phyloP scores from a whole-genome alignment of 768 basidiomycete species.

The Cyclocybe aegerita region DNA sequence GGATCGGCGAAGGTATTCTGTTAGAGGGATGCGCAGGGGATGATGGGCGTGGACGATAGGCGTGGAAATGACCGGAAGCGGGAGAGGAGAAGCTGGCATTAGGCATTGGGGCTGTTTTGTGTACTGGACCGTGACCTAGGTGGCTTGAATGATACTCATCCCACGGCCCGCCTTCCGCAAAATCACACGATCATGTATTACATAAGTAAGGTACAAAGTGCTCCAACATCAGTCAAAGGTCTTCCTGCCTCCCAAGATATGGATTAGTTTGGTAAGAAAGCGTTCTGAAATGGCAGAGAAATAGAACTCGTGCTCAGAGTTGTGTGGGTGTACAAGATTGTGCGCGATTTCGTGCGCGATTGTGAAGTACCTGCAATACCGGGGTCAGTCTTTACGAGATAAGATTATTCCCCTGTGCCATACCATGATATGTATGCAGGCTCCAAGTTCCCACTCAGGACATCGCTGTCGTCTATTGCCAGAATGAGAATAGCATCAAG shows the following conservation, averaged over 20 bases:
- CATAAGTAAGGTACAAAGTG: background rate
- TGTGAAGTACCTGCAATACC: conserved; percentile 73
- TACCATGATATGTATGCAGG: conserved; percentile 84
- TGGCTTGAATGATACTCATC: too few species aligned
- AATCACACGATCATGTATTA: background rate
- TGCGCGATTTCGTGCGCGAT: conserved; percentile 94
- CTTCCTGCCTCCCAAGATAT: conserved; percentile 21
- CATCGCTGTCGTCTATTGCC: conserved; percentile 66
- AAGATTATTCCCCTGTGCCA: conserved; percentile 7
- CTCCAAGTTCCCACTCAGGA: conserved; percentile 46
- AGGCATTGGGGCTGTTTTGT: too few species aligned
- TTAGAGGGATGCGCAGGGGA: background rate
- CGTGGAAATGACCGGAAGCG: too few species aligned
- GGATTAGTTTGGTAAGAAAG: conserved; percentile 43
- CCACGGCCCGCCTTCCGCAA: too few species aligned
- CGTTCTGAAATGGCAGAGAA: conserved; percentile 88
- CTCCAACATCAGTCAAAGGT: too few species aligned
- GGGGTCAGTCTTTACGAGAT: background rate
- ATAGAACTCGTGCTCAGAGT: conserved; percentile 93
- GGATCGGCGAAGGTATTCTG: background rate
- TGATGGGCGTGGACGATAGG: background rate
- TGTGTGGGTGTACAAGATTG: conserved; percentile 84
- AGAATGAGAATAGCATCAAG: background rate
- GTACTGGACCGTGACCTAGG: too few species aligned
- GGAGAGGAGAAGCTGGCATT: too few species aligned